Evolutionary conservation across 2,329 filamentous ascomycete species (phyloP), one percentile per base, ranked within the genome.

Genomic region (Penicillium sp.): DNA sequence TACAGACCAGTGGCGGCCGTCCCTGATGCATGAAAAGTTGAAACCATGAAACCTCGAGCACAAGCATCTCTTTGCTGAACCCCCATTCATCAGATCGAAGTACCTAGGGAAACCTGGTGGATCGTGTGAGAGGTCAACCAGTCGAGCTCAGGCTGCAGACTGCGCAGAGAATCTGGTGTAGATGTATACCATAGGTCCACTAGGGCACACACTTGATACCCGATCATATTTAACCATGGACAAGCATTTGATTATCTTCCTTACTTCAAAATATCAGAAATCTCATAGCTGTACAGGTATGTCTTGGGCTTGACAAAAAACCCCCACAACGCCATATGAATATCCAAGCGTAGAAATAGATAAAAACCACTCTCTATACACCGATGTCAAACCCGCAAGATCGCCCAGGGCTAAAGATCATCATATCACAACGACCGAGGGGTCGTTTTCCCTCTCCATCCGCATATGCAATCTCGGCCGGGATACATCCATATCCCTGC

Each of bases 391-490:
- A 18, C 5, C 39, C 15, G 10, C 24, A n/a, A 20, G 24, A 40
- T 15, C 20, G 20, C 8, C 6, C 23, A 40, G 8, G 8, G 23
- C 23, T 40, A 5, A 4, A 27, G 20, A 17, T n/a, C 21, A 17
- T 41, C 23, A 17, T 29, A 27, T 42, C 39, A 42, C 26, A 41
- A 10, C 23, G 13, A 41, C 17, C n/a, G n/a, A n/a, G 23, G 23
- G 20, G 3, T 26, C 42, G 24, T 45, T 29, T 18, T 41, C 6
- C 37, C 37, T 12, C 40, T 43, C 40, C 13, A 10, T 39, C 27
- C 23, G 34, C 49, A 42, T 41, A 33, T 44, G 45, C 36, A 40
- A 49, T 37, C 30, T 42, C 26, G 48, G 37, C 44, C 33, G 36
- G 33, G 7, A 49, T 57, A 17, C 36, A 27, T 48, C 44, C 30